phyloP scores from a whole-genome alignment of 2,329 filamentous ascomycete genomes.

The Arthrobotrys sinensis region DNA sequence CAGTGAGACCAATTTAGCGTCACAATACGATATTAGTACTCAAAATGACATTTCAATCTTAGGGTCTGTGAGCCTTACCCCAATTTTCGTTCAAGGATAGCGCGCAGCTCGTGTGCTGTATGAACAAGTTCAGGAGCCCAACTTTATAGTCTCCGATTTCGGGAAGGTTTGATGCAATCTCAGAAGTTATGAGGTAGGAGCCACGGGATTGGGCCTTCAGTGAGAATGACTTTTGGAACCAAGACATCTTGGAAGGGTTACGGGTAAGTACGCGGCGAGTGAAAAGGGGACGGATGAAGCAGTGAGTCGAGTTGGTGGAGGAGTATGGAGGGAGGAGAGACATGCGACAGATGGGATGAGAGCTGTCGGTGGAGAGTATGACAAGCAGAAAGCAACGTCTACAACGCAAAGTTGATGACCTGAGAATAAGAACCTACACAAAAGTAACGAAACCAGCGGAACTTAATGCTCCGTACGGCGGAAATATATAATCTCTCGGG shows the following conservation, averaged over 20 bases:
- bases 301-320: conserved; percentile 22
- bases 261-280: not conserved
- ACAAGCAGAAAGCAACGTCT: conserved; percentile 17
- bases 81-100: conserved; percentile 94
- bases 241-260: conserved; percentile 72
- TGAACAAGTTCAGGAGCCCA: conserved; percentile 87
- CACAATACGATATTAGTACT: not conserved
- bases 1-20: not conserved
- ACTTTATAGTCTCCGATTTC: conserved; percentile 88
- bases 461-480: no score
- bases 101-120: conserved; percentile 95
- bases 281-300: conserved; percentile 4
- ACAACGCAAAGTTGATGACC: not conserved
- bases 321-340: conserved; percentile 4
- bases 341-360: conserved; percentile 18
- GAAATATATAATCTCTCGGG: no score
- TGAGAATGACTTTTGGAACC: conserved; percentile 87
- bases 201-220: conserved; percentile 84
- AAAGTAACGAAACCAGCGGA: no score
- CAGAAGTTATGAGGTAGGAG: conserved; percentile 89
- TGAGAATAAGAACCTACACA: no score
- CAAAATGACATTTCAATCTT: not conserved
- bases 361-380: not conserved
- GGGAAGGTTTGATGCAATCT: conserved; percentile 79
- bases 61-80: conserved; percentile 67